Conservation (phyloP, 2,329 filamentous ascomycete species). For the Talaromyces sp. region DNA sequence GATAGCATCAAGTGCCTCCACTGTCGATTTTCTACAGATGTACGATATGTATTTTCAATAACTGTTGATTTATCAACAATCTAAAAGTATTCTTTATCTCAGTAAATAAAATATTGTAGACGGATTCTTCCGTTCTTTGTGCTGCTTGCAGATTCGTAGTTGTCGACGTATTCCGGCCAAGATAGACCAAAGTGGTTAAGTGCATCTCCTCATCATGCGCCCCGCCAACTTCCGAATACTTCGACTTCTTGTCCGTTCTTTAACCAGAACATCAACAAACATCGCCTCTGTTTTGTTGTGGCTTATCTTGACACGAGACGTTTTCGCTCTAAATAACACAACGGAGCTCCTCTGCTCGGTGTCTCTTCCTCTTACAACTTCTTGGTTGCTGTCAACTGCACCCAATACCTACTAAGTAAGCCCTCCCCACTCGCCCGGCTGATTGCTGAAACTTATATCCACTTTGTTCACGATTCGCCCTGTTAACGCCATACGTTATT, state of each 20-base stretch:
- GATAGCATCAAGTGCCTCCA: neutral
- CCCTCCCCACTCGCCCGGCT: constrained; percentile 16
- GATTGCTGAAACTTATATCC: constrained; percentile 10
- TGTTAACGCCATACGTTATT: neutral
- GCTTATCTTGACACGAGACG: neutral
- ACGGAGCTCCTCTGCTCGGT: neutral
- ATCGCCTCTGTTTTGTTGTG: neutral
- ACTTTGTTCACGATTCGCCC: neutral
- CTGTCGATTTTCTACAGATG: neutral
- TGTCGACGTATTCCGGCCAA: constrained; percentile 3
- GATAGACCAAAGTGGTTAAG: neutral
- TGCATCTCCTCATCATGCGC: constrained; percentile 18
- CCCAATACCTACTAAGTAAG: neutral
- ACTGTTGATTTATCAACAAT: neutral
- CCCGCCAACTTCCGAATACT: constrained; percentile 16
- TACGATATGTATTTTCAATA: neutral
- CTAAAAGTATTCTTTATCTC: neutral
- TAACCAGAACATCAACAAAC: neutral
- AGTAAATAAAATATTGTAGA: neutral
- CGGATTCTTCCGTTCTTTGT: neutral
- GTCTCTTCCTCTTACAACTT: neutral
- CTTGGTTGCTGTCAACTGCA: neutral
- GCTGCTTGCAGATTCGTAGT: neutral
- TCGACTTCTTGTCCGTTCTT: neutral
- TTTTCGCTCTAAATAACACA: neutral